Conservation (phyloP, 2,329 filamentous ascomycete genomes). For the Venturiaceae sp. region DNA sequence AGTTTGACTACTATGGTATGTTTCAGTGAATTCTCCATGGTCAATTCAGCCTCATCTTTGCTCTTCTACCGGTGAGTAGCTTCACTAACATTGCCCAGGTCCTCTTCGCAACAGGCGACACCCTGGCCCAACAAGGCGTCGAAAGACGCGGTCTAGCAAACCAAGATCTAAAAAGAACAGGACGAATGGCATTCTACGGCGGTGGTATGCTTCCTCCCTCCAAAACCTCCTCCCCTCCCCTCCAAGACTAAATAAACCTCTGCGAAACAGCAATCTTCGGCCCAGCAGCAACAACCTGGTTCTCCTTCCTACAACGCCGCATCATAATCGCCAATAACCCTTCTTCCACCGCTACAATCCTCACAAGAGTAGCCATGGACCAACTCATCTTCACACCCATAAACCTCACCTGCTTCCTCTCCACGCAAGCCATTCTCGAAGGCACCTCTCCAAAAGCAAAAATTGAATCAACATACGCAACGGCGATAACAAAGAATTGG, state of each 20-base stretch:
- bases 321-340: conserved; percentile 47
- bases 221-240: conserved; percentile 5
- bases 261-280: conserved; percentile 61
- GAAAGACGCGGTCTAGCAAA: conserved; percentile 69
- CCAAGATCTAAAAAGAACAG: conserved; percentile 62
- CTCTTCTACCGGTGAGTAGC: background rate
- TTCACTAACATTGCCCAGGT: conserved; percentile 34
- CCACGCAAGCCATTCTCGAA: conserved; percentile 76
- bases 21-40: background rate
- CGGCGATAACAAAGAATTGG: conserved; percentile 73
- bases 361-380: conserved; percentile 64
- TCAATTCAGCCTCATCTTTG: background rate
- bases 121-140: conserved; percentile 82
- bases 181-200: conserved; percentile 72
- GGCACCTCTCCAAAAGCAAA: conserved; percentile 57
- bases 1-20: conserved; percentile 72
- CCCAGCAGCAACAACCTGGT: conserved; percentile 81
- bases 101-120: conserved; percentile 86
- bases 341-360: conserved; percentile 8
- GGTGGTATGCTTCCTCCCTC: conserved; percentile 45
- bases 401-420: conserved; percentile 73
- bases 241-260: background rate
- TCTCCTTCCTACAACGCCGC: conserved; percentile 62
- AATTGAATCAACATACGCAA: conserved; percentile 58
- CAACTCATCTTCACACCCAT: conserved; percentile 77